Evolutionary conservation across 139 green algal species (phyloP), one percentile per base, ranked within the genome.

Genomic region (Volvox reticuliferus): DNA sequence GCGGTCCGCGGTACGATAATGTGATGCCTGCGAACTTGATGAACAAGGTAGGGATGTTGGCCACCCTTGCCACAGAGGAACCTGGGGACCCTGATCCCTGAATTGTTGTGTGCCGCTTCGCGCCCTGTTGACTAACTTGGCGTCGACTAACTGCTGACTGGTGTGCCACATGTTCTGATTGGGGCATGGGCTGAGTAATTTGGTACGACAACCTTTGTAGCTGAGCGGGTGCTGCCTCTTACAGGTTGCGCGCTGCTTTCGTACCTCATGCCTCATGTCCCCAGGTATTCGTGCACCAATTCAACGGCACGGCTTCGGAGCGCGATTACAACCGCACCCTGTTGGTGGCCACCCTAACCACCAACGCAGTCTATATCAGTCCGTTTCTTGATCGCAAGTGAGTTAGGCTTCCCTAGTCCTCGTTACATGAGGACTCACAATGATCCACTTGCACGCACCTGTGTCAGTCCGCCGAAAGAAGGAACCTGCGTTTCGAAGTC

Each of bases 271-370:
- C 65, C 12, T 24, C 65, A 73, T 73, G 65, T 12, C 24, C 30
- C 30, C 65, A 89, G 84, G 84, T 90, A 0, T 82, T 75, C 18
- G 28, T 90, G 0, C 86, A 90, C 73, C 1, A 20, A 2, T 90
- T 85, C 86, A 90, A 90, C 86, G 86, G 86, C 69, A 89, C 69
- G 21, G 82, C 82, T 13, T 36, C 14, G 9, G 63, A 79, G 6
- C 83, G 83, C 24, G 83, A 88, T 63, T 88, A 80, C 67, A 88
- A 88, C 67, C 83, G 83, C 35, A 88, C 83, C 9, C 67, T 80
- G 12, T 33, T 88, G 30, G 36, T 88, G 26, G 83, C 35, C 12
- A 28, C n/a, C 9, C 83, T 88, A 12, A 19, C 26, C 67, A 2
- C 12, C 18, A 37, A 37, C 26, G 32, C 24, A 19, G 18, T 19